Base-by-base conservation (phyloP, 257 asterid genomes). In the Solanum chilense region DNA sequence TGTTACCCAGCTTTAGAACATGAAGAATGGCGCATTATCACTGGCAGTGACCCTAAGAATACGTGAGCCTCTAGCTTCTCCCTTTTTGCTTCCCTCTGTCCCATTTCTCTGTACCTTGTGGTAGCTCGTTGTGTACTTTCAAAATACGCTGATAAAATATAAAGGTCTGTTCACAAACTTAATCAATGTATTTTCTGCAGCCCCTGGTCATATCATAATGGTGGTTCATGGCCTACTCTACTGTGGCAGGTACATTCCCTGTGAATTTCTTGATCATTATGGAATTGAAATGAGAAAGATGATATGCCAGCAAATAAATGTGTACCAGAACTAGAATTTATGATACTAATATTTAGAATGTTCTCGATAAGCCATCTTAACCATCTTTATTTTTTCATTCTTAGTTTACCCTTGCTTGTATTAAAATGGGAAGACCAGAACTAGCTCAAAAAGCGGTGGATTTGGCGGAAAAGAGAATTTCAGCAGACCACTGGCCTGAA, bases 41-140 rank as follows among this genome's bases (percentile, higher is more conserved):
- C 93, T 20, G 93, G 93, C 16, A 89, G 93, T 41, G 93, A 91
- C 87, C 93, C 93, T 76, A 91, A 91, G 86, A 91, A 91, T 88
- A 91, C 92, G 92, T 91, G 85, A 89, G 92, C 14, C 86, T 71
- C 60, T 25, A 29, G 31, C 29, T 64, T 86, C 33, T 64, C 12
- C 37, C 83, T 45, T 21, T 47, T 49, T 42, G 20, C 25, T 37
- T 74, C 37, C 21, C 45, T n/a, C 31, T 33, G 9, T 62, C 33
- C 83, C 58, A 76, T 76, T 23, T 76, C 58, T 23, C 6, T 76
- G 21, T 41, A 41, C 37, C 49, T 77, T 44, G 39, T 77, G 62
- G 41, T 77, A 77, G 62, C 39, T 23, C 44, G 52, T 85, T 69
- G 7, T 31, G n/a, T 31, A 20, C 39, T 25, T 42, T n/a, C 13